Evolutionary conservation across 352 stramenopile genomes (phyloP), one percentile per base, ranked within the genome.

Genomic region (Pythium aphanidermatum): DNA sequence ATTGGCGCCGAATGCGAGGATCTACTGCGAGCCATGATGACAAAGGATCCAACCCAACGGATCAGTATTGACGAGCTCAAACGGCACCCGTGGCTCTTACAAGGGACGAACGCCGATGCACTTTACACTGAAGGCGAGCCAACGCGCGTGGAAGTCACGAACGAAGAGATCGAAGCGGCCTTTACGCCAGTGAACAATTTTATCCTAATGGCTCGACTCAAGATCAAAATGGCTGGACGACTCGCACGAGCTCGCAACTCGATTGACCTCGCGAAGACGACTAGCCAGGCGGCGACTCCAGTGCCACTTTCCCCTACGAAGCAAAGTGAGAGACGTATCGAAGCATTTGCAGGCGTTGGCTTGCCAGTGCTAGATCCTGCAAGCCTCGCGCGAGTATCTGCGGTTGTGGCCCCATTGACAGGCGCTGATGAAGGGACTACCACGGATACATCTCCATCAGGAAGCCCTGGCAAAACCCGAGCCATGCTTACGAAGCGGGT

Each of bases 151-250:
- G 48, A 76, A 10, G 74, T 90, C 29, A 80, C 63, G 3, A 50
- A 66, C 12, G 61, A 81, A 34, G 77, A 90, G 33, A 85, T 90
- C 45, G 74, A 87, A 35, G 69, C 65, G 3, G 77, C 77, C 12
- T 87, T 90, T 53, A 90, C 74, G 9, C 77, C 77, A 1, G 63
- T 87, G 11, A 90, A 90, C 51, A 90, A 87, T 51, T 86, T 90
- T 47, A 76, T 90, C 20, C 63, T 90, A 26, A 82, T 87, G 57
- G 63, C 61, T 21, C 23, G 57, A 16, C 63, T 90, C 46, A 90
- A 90, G 41, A 74, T 90, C 51, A 82, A 78, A 35, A 81, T 86
- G 69, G 70, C 69, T 7, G 63, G 65, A 3, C 61, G 71, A 0
- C 56, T 86, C 5, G 74, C 73, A 7, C 54, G 55, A 0, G 69